Evolutionary conservation across 345 rosid species (phyloP).

Genomic region (Heritiera fomes): DNA sequence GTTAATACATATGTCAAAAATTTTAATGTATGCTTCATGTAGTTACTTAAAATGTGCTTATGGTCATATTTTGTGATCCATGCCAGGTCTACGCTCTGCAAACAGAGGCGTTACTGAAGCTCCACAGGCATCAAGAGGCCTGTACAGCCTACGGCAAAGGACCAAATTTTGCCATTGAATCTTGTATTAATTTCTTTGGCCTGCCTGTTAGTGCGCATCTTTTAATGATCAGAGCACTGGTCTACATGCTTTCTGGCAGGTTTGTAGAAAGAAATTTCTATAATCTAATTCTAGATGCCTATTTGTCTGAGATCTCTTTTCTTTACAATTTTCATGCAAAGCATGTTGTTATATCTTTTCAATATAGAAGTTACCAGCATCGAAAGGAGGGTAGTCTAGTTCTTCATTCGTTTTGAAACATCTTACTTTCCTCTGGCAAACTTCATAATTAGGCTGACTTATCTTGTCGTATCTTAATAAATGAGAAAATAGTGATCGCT

Average conservation of each 20-base stretch:
- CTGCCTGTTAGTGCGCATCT: slow-evolving; percentile 39
- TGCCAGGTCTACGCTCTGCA: slow-evolving; percentile 56
- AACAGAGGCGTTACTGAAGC: slow-evolving; percentile 59
- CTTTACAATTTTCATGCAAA: neutral
- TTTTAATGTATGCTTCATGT: neutral
- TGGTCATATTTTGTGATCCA: slow-evolving; percentile 10
- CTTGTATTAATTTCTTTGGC: slow-evolving; percentile 50
- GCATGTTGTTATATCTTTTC: neutral
- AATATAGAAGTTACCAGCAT: neutral
- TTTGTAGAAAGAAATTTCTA: slow-evolving; percentile 29
- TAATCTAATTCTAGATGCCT: neutral
- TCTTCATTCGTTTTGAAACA: neutral
- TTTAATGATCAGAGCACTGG: slow-evolving; percentile 49
- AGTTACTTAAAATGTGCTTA: neutral
- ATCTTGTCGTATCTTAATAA: neutral
- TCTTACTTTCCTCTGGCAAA: neutral
- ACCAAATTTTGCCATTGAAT: slow-evolving; percentile 41
- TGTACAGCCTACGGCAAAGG: slow-evolving; percentile 43
- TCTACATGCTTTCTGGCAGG: slow-evolving; percentile 74
- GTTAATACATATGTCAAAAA: neutral
- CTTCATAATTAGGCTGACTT: neutral
- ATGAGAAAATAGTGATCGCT: neutral
- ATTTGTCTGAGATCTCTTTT: neutral
- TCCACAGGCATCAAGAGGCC: slow-evolving; percentile 65
- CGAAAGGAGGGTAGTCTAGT: neutral